Evolutionary conservation across 176 grass and related monocot genomes (phyloP).

Genomic region (Puccinellia tenuiflora): DNA sequence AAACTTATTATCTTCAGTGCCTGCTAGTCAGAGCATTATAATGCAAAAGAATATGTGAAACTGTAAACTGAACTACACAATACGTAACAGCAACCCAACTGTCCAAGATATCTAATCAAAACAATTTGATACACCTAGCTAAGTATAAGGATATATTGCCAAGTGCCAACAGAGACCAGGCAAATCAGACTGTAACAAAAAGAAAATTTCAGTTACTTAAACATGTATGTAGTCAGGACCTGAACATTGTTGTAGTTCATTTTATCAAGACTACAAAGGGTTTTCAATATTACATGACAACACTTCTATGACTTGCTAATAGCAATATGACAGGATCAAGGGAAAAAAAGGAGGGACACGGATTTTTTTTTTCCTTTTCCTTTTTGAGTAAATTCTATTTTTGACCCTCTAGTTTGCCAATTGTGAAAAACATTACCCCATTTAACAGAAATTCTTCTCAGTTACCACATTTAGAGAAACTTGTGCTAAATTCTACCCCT

Average conservation of each 20-base stretch:
- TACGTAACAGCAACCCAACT: background rate
- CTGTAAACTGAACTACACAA: background rate
- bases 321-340: background rate
- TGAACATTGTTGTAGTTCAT: background rate
- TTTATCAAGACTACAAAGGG: background rate
- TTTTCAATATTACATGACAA: slow-evolving; percentile 14
- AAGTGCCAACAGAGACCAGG: background rate
- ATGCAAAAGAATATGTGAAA: background rate
- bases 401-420: background rate
- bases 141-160: background rate
- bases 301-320: slow-evolving; percentile 3
- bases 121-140: background rate
- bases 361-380: background rate
- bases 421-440: background rate
- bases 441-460: background rate
- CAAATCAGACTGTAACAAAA: slow-evolving; percentile 17
- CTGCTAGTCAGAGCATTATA: slow-evolving; percentile 36
- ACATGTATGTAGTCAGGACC: background rate
- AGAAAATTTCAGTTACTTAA: slow-evolving; percentile 5
- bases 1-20: slow-evolving; percentile 82
- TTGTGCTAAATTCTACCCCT: background rate
- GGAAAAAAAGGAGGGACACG: background rate
- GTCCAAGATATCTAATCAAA: background rate
- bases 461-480: background rate
- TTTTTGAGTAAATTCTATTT: background rate